Evolutionary conservation across 1,284 basidiomycete species (phyloP).

Genomic region (Malassezia caprae): DNA sequence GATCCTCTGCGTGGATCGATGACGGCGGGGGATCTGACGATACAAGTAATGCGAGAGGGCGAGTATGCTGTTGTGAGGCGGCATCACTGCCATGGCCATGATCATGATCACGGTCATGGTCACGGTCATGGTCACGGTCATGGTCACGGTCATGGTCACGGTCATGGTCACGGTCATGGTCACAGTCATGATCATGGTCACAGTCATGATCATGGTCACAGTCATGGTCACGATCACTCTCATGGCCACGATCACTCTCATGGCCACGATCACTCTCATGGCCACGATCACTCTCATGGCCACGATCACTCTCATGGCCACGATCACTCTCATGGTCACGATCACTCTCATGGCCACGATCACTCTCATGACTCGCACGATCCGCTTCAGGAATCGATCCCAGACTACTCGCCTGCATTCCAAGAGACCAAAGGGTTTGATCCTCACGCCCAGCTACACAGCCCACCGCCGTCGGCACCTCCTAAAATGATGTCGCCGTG

Average conservation of each 20-base stretch:
- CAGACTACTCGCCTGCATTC: not conserved
- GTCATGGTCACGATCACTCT: slow-evolving; percentile 12
- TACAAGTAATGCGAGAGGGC: slow-evolving; percentile 34
- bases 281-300: not conserved
- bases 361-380: not conserved
- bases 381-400: not conserved
- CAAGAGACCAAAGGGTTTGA: not conserved
- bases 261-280: not conserved
- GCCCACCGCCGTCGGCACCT: not conserved
- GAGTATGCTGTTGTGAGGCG: slow-evolving; percentile 18
- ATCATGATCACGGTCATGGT: slow-evolving; percentile 17
- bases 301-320: slow-evolving; percentile 17
- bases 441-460: not conserved
- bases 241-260: slow-evolving; percentile 22
- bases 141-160: slow-evolving; percentile 21
- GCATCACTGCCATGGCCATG: slow-evolving; percentile 18
- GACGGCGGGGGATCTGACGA: slow-evolving; percentile 38
- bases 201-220: slow-evolving; percentile 19
- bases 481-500: slow-evolving; percentile 10
- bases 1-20: slow-evolving; percentile 32
- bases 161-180: not conserved
- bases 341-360: not conserved
- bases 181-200: slow-evolving; percentile 13
- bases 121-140: slow-evolving; percentile 12
- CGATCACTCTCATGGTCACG: slow-evolving; percentile 18